phyloP scores from a whole-genome alignment of 148 eudicot genomes.

The Chenopodium album region DNA sequence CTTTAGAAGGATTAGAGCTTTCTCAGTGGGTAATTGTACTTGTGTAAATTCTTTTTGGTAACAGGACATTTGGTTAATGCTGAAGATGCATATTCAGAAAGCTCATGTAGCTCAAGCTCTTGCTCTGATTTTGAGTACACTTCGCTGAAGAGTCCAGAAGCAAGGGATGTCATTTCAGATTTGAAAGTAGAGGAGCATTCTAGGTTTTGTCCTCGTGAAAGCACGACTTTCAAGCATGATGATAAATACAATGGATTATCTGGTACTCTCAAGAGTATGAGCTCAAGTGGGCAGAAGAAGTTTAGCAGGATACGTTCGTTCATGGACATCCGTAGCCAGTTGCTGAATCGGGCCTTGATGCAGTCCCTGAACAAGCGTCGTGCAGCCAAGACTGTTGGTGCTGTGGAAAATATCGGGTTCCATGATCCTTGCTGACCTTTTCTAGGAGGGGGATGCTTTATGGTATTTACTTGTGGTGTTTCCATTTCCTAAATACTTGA shows the following conservation, averaged over 20 bases:
- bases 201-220: slow-evolving; percentile 44
- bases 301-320: slow-evolving; percentile 42
- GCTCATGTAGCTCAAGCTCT: slow-evolving; percentile 44
- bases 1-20: background rate
- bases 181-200: slow-evolving; percentile 34
- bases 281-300: slow-evolving; percentile 31
- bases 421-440: slow-evolving; percentile 32
- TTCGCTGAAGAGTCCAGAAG: slow-evolving; percentile 22
- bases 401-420: slow-evolving; percentile 63
- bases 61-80: slow-evolving; percentile 37
- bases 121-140: slow-evolving; percentile 41
- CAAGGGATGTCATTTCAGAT: background rate
- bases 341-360: slow-evolving; percentile 56
- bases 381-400: slow-evolving; percentile 64
- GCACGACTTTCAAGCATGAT: slow-evolving; percentile 8
- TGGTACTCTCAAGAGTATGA: slow-evolving; percentile 8
- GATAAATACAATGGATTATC: slow-evolving; percentile 1
- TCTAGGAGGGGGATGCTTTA: background rate
- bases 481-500: background rate
- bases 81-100: slow-evolving; percentile 62
- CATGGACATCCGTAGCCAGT: slow-evolving; percentile 70
- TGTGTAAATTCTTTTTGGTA: slow-evolving; percentile 3
- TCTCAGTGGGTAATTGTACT: background rate
- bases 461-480: background rate
- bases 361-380: slow-evolving; percentile 56